Evolutionary conservation across 1,284 basidiomycete genomes (phyloP).

Genomic region (Taiwanofungus camphoratus): DNA sequence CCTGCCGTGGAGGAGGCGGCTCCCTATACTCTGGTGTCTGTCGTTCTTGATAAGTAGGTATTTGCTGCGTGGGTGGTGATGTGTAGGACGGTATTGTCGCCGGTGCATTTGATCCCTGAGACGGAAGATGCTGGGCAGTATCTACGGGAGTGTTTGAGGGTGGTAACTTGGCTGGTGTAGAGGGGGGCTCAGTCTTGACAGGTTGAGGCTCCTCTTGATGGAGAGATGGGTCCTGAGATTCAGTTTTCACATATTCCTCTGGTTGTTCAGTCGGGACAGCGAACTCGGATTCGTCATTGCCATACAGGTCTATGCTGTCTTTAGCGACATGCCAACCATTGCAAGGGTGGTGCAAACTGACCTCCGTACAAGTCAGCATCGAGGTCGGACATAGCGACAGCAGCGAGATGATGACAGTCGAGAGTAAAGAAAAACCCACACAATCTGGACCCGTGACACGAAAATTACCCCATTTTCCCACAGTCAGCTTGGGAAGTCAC

Average conservation of each 20-base stretch:
- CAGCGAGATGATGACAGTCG: constrained; percentile 16
- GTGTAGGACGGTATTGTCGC: constrained; percentile 22
- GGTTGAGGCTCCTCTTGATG: constrained; percentile 18
- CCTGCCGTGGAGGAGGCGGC: constrained; percentile 27
- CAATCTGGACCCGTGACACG: constrained; percentile 4
- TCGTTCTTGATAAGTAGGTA: constrained; percentile 70
- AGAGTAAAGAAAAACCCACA: constrained; percentile 6
- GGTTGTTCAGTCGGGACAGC: constrained; percentile 34
- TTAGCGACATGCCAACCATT: constrained; percentile 5
- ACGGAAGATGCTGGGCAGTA: constrained; percentile 8
- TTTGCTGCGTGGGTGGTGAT: constrained; percentile 49
- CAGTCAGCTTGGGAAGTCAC: too few relatives aligned
- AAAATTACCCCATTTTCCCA: background rate
- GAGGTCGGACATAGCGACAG: constrained; percentile 61
- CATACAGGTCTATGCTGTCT: constrained; percentile 62
- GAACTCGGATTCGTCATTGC: constrained; percentile 65
- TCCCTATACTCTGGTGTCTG: constrained; percentile 46
- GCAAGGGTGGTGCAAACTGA: constrained; percentile 26
- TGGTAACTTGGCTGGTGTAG: constrained; percentile 8
- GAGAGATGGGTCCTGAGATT: constrained; percentile 25
- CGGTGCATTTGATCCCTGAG: constrained; percentile 9
- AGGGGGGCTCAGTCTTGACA: constrained; percentile 17
- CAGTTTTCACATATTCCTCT: constrained; percentile 27
- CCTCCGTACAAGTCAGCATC: constrained; percentile 84
- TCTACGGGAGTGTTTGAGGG: constrained; percentile 11